Evolutionary conservation across 176 grass and related monocot species (phyloP).

Genomic region (Pontederia crassipes): DNA sequence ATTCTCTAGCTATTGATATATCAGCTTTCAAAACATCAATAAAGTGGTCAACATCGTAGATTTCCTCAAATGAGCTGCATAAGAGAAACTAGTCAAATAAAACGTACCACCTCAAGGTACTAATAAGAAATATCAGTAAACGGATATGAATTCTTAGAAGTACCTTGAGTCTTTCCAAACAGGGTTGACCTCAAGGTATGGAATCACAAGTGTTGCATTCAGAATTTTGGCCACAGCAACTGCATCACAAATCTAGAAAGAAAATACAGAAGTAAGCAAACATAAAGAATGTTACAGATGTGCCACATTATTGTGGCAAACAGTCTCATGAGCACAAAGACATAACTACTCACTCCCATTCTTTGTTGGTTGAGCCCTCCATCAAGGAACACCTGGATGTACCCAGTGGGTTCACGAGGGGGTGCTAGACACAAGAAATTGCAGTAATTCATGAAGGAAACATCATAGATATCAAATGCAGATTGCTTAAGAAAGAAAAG

Average conservation of each 20-base stretch:
- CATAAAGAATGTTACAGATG: slow-evolving; percentile 1
- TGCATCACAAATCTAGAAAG: slow-evolving; percentile 87
- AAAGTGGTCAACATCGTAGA: slow-evolving; percentile 84
- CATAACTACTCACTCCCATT: slow-evolving; percentile 56
- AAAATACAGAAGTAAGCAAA: slow-evolving; percentile 14
- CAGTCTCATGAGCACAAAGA: background rate
- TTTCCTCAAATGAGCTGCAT: slow-evolving; percentile 74
- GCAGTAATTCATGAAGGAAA: background rate
- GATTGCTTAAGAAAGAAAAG: slow-evolving; percentile 1
- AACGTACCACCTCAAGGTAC: background rate
- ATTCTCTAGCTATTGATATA: slow-evolving; percentile 46
- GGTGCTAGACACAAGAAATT: slow-evolving; percentile 23
- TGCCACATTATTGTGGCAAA: background rate
- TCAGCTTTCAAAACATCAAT: slow-evolving; percentile 58
- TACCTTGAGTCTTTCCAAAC: slow-evolving; percentile 96
- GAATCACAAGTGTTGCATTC: slow-evolving; percentile 87
- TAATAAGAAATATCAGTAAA: slow-evolving; percentile 7
- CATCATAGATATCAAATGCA: slow-evolving; percentile 2
- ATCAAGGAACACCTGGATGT: slow-evolving; percentile 96
- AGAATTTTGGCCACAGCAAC: slow-evolving; percentile 92
- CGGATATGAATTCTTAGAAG: background rate
- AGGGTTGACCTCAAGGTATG: slow-evolving; percentile 90
- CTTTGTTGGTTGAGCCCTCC: slow-evolving; percentile 95
- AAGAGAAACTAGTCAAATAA: background rate
- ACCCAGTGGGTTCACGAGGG: slow-evolving; percentile 48